These are phyloP conservation scores for Boletus edulis DNA, from an alignment of 768 basidiomycete genomes.

Conservation along the genomic window DNA sequence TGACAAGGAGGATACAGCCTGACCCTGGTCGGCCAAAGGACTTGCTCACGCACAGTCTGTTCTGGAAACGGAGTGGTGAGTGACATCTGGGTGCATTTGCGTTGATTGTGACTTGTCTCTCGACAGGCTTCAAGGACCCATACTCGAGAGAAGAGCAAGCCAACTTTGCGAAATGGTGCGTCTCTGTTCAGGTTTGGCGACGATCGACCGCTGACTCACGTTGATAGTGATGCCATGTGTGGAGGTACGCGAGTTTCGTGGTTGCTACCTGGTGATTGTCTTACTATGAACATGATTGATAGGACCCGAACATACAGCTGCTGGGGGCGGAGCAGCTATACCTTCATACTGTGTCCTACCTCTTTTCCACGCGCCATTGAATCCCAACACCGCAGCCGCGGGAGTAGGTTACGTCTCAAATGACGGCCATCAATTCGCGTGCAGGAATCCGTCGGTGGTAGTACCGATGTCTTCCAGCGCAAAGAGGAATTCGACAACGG, in stretches of 20 bases:
- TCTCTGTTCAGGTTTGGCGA: not conserved
- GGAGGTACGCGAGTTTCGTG: slow-evolving; percentile 31
- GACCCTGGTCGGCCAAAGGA: slow-evolving; percentile 50
- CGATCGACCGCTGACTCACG: not conserved
- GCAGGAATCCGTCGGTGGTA: slow-evolving; percentile 43
- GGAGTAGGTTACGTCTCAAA: slow-evolving; percentile 49
- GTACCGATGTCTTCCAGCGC: too few species aligned
- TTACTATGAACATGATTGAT: not conserved
- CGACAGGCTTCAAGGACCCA: slow-evolving; percentile 59
- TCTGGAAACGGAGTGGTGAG: slow-evolving; percentile 60
- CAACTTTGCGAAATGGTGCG: slow-evolving; percentile 54
- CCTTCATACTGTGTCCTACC: slow-evolving; percentile 56
- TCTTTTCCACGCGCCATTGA: slow-evolving; percentile 45
- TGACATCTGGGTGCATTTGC: slow-evolving; percentile 33
- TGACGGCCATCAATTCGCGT: slow-evolving; percentile 55
- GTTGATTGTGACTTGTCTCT: slow-evolving; percentile 30
- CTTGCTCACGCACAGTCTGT: slow-evolving; percentile 48
- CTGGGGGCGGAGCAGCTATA: slow-evolving; percentile 36
- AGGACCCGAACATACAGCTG: slow-evolving; percentile 52
- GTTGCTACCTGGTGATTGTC: not conserved
- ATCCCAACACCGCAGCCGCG: slow-evolving; percentile 24
- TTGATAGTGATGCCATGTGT: slow-evolving; percentile 49
- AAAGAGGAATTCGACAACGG: too few species aligned
- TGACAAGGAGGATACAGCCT: slow-evolving; percentile 42
- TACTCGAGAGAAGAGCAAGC: slow-evolving; percentile 57